These are phyloP conservation scores for Xerocomus spinulosus DNA, from an alignment of 768 basidiomycete genomes.

Conservation along the genomic window DNA sequence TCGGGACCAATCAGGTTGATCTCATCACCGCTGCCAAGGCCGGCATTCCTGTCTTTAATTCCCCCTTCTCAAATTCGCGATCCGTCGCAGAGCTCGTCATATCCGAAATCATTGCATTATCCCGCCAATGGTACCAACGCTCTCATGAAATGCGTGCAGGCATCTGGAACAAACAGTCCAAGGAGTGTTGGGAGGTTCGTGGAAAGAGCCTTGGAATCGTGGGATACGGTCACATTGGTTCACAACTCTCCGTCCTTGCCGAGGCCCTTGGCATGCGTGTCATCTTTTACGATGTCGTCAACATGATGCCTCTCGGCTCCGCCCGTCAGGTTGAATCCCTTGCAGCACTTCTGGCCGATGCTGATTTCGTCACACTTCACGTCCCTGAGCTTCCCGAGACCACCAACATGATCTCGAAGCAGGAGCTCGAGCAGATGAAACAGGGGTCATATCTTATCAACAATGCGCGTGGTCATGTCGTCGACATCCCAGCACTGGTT, in stretches of 20 bases:
- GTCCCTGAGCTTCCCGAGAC: constrained; percentile 97
- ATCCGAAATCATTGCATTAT: constrained; percentile 87
- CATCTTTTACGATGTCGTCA: constrained; percentile 91
- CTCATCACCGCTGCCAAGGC: constrained; percentile 74
- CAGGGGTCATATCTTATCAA: constrained; percentile 93
- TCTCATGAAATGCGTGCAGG: constrained; percentile 83
- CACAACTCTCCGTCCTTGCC: constrained; percentile 94
- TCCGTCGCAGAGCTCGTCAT: constrained; percentile 98
- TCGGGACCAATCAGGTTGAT: constrained; percentile 98
- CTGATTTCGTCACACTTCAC: constrained; percentile 95
- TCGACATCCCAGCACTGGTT: constrained; percentile 90
- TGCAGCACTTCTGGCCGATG: constrained; percentile 60
- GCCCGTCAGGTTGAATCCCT: constrained; percentile 88
- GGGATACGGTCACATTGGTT: constrained; percentile 97
- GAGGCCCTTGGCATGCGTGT: constrained; percentile 96
- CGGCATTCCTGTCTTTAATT: constrained; percentile 98
- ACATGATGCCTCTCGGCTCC: constrained; percentile 95
- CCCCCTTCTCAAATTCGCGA: constrained; percentile 97
- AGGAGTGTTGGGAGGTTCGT: constrained; percentile 95
- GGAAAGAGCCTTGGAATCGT: constrained; percentile 98
- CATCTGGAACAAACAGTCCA: constrained; percentile 98
- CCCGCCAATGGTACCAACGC: constrained; percentile 90
- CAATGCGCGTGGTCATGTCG: constrained; percentile 93
- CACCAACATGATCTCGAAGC: constrained; percentile 81
- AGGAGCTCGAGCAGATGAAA: constrained; percentile 88